A percentile compares a stretch with the other conserved stretches of the same genome.
Evolutionary conservation across 2,329 filamentous ascomycete genomes (phyloP).

Genomic region (Ambrosiella cleistominuta): DNA sequence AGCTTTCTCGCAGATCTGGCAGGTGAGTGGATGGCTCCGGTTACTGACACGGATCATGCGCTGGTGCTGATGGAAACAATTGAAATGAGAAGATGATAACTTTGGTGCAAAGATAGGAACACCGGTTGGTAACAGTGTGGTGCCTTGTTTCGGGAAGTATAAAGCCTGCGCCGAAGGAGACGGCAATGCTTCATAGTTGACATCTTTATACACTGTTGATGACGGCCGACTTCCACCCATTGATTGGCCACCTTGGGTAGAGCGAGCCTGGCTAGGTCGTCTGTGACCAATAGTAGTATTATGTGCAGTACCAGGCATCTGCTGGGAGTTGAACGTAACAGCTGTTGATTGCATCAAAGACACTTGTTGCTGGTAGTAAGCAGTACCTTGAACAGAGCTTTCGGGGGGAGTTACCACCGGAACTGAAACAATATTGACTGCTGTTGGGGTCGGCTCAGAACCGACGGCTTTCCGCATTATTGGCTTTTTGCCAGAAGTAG

Average conservation of each 20-base stretch:
- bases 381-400: neutral
- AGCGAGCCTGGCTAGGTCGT: neutral
- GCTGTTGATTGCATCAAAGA: too few relatives aligned
- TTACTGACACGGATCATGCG: constrained; percentile 33
- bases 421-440: neutral
- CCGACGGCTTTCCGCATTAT: constrained; percentile 4
- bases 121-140: constrained; percentile 14
- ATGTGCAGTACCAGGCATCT: neutral
- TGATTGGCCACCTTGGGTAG: neutral
- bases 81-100: constrained; percentile 27
- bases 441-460: neutral
- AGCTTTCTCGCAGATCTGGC: constrained; percentile 28
- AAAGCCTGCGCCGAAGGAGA: constrained; percentile 22
- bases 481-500: neutral
- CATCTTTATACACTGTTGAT: constrained; percentile 27
- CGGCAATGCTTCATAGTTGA: constrained; percentile 19
- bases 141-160: constrained; percentile 20
- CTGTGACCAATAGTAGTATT: neutral
- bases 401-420: neutral
- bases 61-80: constrained; percentile 31
- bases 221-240: neutral
- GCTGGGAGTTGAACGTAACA: too few relatives aligned
- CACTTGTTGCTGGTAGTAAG: neutral
- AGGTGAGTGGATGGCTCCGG: constrained; percentile 32
- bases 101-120: constrained; percentile 25